Percentiles rank a stretch among this genome's conserved stretches.
Evolutionary conservation across 805 yeast genomes (phyloP).

Genomic region (Starmerella floris): DNA sequence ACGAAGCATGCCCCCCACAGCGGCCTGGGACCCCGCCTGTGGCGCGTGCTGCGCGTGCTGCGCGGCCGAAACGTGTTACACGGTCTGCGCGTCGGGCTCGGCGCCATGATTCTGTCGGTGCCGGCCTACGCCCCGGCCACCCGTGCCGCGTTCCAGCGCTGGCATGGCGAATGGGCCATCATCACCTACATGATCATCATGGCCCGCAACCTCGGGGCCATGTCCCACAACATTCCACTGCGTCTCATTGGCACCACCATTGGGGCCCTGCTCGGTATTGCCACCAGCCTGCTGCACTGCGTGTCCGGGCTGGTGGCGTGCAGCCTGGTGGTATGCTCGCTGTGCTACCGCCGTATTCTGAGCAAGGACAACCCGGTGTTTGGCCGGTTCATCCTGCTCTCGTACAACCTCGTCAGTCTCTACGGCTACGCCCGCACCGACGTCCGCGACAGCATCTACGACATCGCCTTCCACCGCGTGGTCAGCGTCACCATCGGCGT

Average conservation of each 20-base stretch:
- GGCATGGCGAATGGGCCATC: conserved; percentile 77
- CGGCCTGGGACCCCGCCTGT: conserved; percentile 23
- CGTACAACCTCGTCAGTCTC: conserved; percentile 66
- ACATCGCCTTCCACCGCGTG: conserved; percentile 68
- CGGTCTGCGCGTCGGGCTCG: conserved; percentile 67
- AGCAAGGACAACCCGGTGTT: conserved; percentile 31
- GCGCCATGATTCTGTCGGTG: conserved; percentile 50
- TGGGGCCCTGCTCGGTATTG: conserved; percentile 52
- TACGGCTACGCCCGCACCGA: conserved; percentile 57
- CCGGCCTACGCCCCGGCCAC: conserved; percentile 55
- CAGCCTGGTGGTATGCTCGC: conserved; percentile 31
- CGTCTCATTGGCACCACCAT: conserved; percentile 55
- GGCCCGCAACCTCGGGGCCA: conserved; percentile 77
- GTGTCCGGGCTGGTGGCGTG: conserved; percentile 35
- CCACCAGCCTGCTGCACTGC: conserved; percentile 33
- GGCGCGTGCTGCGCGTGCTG: conserved; percentile 36
- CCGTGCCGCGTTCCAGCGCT: conserved; percentile 40
- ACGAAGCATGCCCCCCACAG: conserved; percentile 5
- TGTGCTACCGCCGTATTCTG: conserved; percentile 43
- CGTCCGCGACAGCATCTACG: conserved; percentile 59
- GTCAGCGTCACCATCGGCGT: conserved; percentile 61
- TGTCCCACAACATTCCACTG: conserved; percentile 47
- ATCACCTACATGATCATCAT: conserved; percentile 73
- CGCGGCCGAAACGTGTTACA: conserved; percentile 59
- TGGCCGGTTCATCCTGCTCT: conserved; percentile 48